These are phyloP conservation scores for Verticillium tricorpus DNA, from an alignment of 2,329 filamentous ascomycete genomes.

Conservation along the genomic window DNA sequence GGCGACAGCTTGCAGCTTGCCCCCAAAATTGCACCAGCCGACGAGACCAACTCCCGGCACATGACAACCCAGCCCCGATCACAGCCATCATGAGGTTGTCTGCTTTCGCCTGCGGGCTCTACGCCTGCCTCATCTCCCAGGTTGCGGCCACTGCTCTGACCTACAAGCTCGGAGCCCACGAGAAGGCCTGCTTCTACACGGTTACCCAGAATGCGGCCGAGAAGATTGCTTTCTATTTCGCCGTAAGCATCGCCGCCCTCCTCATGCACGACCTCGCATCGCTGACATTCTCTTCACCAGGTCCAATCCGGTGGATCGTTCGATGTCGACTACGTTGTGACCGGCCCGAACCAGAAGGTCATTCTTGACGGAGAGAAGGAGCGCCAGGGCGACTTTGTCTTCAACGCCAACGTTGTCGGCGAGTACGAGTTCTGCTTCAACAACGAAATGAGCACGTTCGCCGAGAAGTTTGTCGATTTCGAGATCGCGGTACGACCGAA, in stretches of 20 bases:
- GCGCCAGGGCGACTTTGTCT: conserved; percentile 95
- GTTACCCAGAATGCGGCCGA: conserved; percentile 70
- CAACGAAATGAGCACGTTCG: conserved; percentile 97
- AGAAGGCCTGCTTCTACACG: conserved; percentile 94
- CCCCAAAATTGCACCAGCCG: background rate
- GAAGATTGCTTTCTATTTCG: conserved; percentile 98
- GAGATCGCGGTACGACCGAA: conserved; percentile 74
- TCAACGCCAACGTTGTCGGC: conserved; percentile 80
- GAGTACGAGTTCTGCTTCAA: conserved; percentile 98
- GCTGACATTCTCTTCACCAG: conserved; percentile 36
- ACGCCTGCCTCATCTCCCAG: conserved; percentile 66
- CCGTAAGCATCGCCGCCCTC: conserved; percentile 53
- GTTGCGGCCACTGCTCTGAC: conserved; percentile 87
- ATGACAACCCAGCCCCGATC: background rate
- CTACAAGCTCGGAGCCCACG: conserved; percentile 84
- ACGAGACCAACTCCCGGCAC: background rate
- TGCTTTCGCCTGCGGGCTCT: conserved; percentile 58
- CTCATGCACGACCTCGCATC: conserved; percentile 9
- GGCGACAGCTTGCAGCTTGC: conserved; percentile 5
- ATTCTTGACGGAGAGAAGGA: conserved; percentile 86
- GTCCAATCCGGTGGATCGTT: conserved; percentile 98
- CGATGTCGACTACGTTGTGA: conserved; percentile 90
- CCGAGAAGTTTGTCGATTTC: conserved; percentile 96
- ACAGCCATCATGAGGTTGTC: conserved; percentile 59
- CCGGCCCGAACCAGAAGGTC: conserved; percentile 73